Base-by-base conservation (phyloP, 1,284 basidiomycete genomes). In the Lentinula novae-zelandiae region DNA sequence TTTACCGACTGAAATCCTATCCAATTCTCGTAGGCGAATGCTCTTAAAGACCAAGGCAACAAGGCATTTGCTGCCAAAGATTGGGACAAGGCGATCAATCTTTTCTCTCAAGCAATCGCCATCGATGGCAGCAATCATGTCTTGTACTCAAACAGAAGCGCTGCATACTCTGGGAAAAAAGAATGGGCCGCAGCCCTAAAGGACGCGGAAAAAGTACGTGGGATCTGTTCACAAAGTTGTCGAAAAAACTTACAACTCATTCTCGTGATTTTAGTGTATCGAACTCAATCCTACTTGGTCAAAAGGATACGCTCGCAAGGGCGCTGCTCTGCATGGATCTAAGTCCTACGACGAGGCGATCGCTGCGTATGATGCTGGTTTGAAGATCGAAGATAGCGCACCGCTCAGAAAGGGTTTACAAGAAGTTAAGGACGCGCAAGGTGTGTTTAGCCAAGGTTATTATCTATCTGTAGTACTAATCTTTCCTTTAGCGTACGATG, bases 61-160 rank as follows among this genome's bases (percentile, higher is more conserved):
- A 96, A 96, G 74, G 93, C 93, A 44, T 98, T 98, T 78, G 82
- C 91, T 39, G 92, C 93, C 60, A 98, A 96, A 75, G 87, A 97
- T 71, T 98, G 92, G 76, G 87, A 93, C 75, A 86, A 84, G 64
- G 96, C 96, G 9, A 93, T 96, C 77, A 82, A 88, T 67, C 75
- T 91, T 55, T 98, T 97, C 79, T 85, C 89, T 4, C 84, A 96
- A 68, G 96, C 93, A 20, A 92, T 98, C 72, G 87, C 83, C 49
- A 72, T 96, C 68, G 93, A 98, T 76, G 79, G 89, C 2, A 78
- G 78, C 49, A 94, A 95, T 71, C 91, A 93, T 72, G 95, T 98
- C 58, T 82, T 98, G 20, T 98, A 85, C 77, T 97, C 95, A 5
- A 98, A 98, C 73, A 84, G 96, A 61, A 95, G 93, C 67, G 96